A percentile compares a stretch with the other conserved stretches of the same genome.
These are phyloP conservation scores for Tylopilus intermedius DNA, from an alignment of 768 basidiomycete genomes.

Conservation along the genomic window DNA sequence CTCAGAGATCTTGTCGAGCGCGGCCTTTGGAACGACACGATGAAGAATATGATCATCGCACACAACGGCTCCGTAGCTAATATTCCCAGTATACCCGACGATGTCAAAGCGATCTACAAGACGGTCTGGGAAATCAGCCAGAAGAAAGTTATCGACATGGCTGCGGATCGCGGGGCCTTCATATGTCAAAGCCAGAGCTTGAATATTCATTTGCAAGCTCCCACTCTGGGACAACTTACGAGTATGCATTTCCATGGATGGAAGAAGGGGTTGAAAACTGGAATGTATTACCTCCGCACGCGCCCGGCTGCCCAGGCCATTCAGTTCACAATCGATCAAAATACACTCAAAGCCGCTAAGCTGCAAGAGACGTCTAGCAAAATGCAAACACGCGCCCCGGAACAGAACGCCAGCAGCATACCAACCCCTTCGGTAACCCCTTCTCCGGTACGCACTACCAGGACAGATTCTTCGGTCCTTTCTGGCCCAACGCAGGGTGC, in stretches of 20 bases:
- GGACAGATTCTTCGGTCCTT: constrained; percentile 32
- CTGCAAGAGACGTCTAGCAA: constrained; percentile 21
- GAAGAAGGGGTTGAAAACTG: constrained; percentile 98
- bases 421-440: constrained; percentile 25
- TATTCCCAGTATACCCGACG: constrained; percentile 81
- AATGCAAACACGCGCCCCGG: constrained; percentile 11
- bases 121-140: constrained; percentile 99
- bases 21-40: constrained; percentile 93
- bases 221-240: constrained; percentile 87
- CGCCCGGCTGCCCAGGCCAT: constrained; percentile 93
- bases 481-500: constrained; percentile 15
- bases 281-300: constrained; percentile 96
- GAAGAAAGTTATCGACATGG: constrained; percentile 96
- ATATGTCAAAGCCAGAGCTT: constrained; percentile 95
- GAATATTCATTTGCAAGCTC: constrained; percentile 88
- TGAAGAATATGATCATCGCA: constrained; percentile 99
- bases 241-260: constrained; percentile 99
- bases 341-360: constrained; percentile 57
- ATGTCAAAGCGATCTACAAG: constrained; percentile 98
- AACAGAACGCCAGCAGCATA: constrained; percentile 15
- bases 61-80: constrained; percentile 87
- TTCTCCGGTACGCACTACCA: constrained; percentile 27
- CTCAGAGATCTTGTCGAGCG: constrained; percentile 96
- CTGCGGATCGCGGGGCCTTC: constrained; percentile 97
- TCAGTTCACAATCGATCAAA: constrained; percentile 94